A percentile compares a stretch with the other conserved stretches of the same genome.
Conservation (phyloP, 202 grass and related monocot genomes). For the Bolboschoenoplectus hybrid region DNA sequence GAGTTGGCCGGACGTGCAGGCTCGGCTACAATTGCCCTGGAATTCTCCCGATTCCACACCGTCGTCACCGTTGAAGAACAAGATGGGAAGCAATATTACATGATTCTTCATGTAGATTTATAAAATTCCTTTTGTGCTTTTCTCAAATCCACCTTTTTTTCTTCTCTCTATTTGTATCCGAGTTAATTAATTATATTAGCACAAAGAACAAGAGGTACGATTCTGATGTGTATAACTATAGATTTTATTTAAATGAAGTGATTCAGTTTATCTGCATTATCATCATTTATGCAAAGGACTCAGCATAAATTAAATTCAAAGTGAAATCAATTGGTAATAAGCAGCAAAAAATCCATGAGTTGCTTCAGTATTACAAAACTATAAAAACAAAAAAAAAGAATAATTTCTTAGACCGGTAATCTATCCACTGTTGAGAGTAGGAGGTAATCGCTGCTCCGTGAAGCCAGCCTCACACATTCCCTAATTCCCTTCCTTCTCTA, state of each 20-base stretch:
- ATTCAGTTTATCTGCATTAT: neutral
- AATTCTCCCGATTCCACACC: neutral
- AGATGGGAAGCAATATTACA: neutral
- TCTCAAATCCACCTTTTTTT: neutral
- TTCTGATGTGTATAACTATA: neutral
- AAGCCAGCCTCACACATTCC: too few relatives aligned
- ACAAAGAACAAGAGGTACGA: neutral
- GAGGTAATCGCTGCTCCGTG: too few relatives aligned
- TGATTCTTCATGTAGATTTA: neutral
- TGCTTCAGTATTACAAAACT: too few relatives aligned
- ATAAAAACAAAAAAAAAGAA: too few relatives aligned
- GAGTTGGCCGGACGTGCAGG: slow-evolving; percentile 53
- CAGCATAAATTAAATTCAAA: too few relatives aligned
- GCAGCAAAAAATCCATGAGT: too few relatives aligned
- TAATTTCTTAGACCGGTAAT: too few relatives aligned
- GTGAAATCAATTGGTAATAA: too few relatives aligned
- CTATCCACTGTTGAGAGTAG: too few relatives aligned
- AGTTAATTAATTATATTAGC: neutral
- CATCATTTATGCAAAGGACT: neutral
- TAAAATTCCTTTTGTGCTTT: neutral
- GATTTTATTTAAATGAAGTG: neutral
- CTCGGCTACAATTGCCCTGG: slow-evolving; percentile 59
- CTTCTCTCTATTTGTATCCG: neutral
- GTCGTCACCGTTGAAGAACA: neutral
- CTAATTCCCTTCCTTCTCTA: too few relatives aligned